These are phyloP conservation scores for Cytospora paraplurivora DNA, from an alignment of 2,329 filamentous ascomycete genomes.

Conservation along the genomic window DNA sequence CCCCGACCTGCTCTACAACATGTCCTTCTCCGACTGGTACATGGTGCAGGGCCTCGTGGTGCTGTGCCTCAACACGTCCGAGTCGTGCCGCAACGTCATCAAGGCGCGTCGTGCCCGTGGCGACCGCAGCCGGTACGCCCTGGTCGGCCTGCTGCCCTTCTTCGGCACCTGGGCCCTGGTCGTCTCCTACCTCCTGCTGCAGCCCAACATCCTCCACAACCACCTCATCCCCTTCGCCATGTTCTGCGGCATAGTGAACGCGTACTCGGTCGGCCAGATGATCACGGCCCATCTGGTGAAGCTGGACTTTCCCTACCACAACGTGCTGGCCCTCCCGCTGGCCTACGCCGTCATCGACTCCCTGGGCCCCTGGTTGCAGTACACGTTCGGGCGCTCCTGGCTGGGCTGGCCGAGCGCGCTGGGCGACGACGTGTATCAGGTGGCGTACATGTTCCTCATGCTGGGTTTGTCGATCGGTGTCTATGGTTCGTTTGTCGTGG, in stretches of 20 bases:
- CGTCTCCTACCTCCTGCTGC: conserved; percentile 76
- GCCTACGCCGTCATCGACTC: conserved; percentile 79
- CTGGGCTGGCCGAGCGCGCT: conserved; percentile 77
- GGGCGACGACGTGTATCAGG: conserved; percentile 79
- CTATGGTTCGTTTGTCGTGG: conserved; percentile 97
- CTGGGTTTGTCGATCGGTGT: conserved; percentile 82
- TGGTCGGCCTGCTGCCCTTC: conserved; percentile 83
- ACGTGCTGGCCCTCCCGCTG: conserved; percentile 79
- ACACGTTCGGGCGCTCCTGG: conserved; percentile 57
- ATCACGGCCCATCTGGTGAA: conserved; percentile 93
- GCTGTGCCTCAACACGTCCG: conserved; percentile 80
- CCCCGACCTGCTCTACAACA: conserved; percentile 70
- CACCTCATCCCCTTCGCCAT: conserved; percentile 89
- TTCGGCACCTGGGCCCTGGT: conserved; percentile 77
- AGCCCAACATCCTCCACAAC: conserved; percentile 78
- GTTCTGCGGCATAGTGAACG: conserved; percentile 87
- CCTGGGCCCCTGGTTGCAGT: conserved; percentile 68
- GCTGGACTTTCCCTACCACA: conserved; percentile 85
- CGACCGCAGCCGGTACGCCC: conserved; percentile 70
- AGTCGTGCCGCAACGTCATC: conserved; percentile 83
- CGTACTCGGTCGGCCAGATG: conserved; percentile 93
- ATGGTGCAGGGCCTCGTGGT: conserved; percentile 83
- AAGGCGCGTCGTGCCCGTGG: conserved; percentile 73
- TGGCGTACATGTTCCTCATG: conserved; percentile 87
- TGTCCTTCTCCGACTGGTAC: conserved; percentile 91